Conservation (phyloP, 148 eudicot species). For the Nepenthes gracilis region DNA sequence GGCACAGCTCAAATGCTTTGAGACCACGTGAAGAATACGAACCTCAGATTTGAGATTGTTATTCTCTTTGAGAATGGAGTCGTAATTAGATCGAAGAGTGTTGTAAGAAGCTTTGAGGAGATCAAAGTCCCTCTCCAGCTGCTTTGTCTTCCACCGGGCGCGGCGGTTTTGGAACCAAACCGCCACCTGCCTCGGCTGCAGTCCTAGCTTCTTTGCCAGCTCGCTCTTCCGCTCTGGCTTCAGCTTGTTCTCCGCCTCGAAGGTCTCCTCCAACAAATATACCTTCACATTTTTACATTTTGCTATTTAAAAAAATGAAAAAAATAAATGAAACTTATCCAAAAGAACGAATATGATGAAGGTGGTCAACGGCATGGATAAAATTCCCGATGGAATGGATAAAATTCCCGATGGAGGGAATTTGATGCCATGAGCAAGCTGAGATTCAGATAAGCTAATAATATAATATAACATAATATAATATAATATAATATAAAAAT, state of each 20-base stretch:
- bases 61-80: conserved; percentile 34
- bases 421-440: too few relatives aligned
- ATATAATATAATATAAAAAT: too few relatives aligned
- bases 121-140: conserved; percentile 43
- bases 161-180: conserved; percentile 81
- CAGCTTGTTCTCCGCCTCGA: conserved; percentile 58
- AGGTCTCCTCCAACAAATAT: conserved; percentile 49
- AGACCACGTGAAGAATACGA: neutral
- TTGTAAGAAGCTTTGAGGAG: conserved; percentile 48
- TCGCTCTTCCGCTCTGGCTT: conserved; percentile 52
- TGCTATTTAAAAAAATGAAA: neutral
- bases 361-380: neutral
- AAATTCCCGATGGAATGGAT: neutral
- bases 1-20: neutral
- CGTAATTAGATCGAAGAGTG: conserved; percentile 30
- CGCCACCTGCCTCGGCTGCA: conserved; percentile 74
- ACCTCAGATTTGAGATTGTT: conserved; percentile 61
- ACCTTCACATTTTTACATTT: conserved; percentile 16
- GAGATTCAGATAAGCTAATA: too few relatives aligned
- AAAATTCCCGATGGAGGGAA: too few relatives aligned
- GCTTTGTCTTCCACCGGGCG: conserved; percentile 22
- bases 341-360: neutral
- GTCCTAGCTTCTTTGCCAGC: conserved; percentile 49
- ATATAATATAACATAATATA: too few relatives aligned
- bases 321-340: neutral